Percentiles rank a stretch among this genome's conserved stretches.
These are phyloP conservation scores for Diaporthe citrichinensis DNA, from an alignment of 2,329 filamentous ascomycete genomes.

Conservation along the genomic window DNA sequence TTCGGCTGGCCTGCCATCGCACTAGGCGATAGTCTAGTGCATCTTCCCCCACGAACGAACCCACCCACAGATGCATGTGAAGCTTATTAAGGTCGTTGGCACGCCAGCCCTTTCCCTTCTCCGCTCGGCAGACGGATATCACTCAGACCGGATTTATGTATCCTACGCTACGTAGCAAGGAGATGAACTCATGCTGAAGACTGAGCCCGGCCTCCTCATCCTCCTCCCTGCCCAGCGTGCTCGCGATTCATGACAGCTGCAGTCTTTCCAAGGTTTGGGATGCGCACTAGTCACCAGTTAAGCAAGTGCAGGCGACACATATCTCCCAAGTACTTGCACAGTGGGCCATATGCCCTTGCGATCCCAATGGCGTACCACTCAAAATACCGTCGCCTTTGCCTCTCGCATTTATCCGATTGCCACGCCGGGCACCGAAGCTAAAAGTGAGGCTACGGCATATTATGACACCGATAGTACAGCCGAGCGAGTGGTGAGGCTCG, in stretches of 20 bases:
- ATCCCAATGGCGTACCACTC: background rate
- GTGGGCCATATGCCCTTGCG: background rate
- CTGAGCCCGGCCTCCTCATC: background rate
- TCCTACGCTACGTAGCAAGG: constrained; percentile 7
- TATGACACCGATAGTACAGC: constrained; percentile 13
- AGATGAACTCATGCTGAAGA: constrained; percentile 15
- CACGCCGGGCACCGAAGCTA: background rate
- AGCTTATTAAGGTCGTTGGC: background rate
- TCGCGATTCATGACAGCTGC: background rate
- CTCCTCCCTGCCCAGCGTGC: background rate
- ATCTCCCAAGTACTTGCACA: background rate
- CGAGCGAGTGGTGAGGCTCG: constrained; percentile 3
- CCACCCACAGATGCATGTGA: background rate
- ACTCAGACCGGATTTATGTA: background rate
- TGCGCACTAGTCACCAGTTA: background rate
- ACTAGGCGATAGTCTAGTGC: background rate
- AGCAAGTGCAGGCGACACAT: constrained; percentile 1
- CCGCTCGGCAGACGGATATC: constrained; percentile 14
- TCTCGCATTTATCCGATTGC: background rate
- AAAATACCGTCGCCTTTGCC: background rate
- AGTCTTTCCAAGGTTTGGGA: background rate
- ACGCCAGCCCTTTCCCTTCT: background rate
- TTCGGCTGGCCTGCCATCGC: background rate
- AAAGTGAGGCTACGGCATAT: constrained; percentile 11
- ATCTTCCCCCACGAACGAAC: background rate